Evolutionary conservation across 768 basidiomycete genomes (phyloP).

Genomic region (Scleroderma citrinum): DNA sequence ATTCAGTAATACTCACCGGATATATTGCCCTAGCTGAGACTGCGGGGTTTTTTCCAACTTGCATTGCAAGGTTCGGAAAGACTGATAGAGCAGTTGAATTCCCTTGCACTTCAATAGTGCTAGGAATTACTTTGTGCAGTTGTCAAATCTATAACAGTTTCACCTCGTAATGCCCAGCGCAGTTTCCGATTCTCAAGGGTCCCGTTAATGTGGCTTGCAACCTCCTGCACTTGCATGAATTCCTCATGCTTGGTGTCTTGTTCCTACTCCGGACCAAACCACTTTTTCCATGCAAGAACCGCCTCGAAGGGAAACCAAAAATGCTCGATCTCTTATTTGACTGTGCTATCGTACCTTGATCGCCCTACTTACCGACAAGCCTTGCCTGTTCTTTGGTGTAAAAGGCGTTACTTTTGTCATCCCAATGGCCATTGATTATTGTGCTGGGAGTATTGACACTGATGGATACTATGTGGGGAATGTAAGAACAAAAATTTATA

Average conservation of each 20-base stretch:
- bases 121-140: constrained; percentile 4
- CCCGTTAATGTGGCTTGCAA: constrained; percentile 18
- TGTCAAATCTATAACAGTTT: background rate
- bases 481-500: constrained; percentile 20
- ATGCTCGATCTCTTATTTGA: constrained; percentile 7
- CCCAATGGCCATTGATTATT: constrained; percentile 14
- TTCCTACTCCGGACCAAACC: constrained; percentile 12
- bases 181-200: constrained; percentile 12
- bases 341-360: constrained; percentile 10
- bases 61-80: constrained; percentile 20
- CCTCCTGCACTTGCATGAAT: constrained; percentile 23
- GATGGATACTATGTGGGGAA: constrained; percentile 6
- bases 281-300: constrained; percentile 3
- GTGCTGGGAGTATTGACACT: constrained; percentile 20
- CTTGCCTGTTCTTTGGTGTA: constrained; percentile 17
- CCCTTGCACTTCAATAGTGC: constrained; percentile 7
- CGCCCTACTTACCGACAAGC: constrained; percentile 25
- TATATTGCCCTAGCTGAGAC: constrained; percentile 9
- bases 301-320: constrained; percentile 12
- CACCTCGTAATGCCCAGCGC: background rate
- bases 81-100: constrained; percentile 12
- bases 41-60: constrained; percentile 20
- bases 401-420: constrained; percentile 20
- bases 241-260: constrained; percentile 5
- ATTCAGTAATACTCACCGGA: constrained; percentile 20